Evolutionary conservation across 768 basidiomycete genomes (phyloP).

Genomic region (Gymnopilus dilepis): DNA sequence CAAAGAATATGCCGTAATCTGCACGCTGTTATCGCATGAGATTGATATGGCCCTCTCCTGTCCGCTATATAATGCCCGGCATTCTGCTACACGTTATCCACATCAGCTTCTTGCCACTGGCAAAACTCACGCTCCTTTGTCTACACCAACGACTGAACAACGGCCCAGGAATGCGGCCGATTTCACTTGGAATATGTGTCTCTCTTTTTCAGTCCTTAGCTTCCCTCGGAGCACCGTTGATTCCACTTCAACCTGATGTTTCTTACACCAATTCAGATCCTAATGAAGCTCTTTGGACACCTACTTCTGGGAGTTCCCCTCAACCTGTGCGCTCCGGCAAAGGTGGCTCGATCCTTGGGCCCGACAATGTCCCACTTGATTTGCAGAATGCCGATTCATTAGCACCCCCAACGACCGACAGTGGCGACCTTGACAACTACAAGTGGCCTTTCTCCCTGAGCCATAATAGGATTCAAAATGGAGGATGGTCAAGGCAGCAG

Average conservation of each 20-base stretch:
- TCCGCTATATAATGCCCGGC: not conserved
- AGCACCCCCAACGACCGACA: conserved; percentile 68
- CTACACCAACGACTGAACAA: not conserved
- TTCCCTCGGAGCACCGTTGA: conserved; percentile 14
- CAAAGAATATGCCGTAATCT: no score
- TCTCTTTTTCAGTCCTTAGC: not conserved
- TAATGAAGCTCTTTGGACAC: conserved; percentile 28
- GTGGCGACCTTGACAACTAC: conserved; percentile 54
- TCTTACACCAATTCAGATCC: conserved; percentile 27
- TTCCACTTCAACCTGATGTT: conserved; percentile 25
- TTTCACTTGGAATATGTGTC: not conserved
- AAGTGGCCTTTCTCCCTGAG: conserved; percentile 72
- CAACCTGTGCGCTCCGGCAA: conserved; percentile 50
- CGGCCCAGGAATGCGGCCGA: not conserved
- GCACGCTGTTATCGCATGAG: not conserved
- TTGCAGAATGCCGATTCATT: conserved; percentile 60
- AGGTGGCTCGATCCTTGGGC: conserved; percentile 58
- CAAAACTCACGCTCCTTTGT: not conserved
- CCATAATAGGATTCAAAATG: conserved; percentile 61
- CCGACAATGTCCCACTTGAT: conserved; percentile 60
- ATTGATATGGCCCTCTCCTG: not conserved
- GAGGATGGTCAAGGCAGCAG: conserved; percentile 73
- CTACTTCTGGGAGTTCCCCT: conserved; percentile 29
- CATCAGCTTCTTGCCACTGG: not conserved
- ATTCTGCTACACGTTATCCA: not conserved